Evolutionary conservation across 2,329 filamentous ascomycete species (phyloP), one percentile per base, ranked within the genome.

Genomic region (Bipolaris gigantea): DNA sequence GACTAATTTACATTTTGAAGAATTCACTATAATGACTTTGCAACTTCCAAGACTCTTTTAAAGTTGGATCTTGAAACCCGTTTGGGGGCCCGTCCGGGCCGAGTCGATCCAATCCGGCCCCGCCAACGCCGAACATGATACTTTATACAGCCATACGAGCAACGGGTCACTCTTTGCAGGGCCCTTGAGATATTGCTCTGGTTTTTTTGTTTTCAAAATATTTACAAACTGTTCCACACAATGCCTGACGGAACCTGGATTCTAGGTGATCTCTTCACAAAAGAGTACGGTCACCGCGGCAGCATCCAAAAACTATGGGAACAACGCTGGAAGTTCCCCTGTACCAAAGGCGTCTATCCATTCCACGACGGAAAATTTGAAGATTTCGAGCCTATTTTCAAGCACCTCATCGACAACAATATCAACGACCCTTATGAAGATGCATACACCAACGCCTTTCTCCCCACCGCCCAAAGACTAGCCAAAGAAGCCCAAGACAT

Each of bases 351-450:
- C 45, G 79, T 90, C 4, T 89, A 89, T 61, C 86, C 86, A 0
- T 91, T 91, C 76, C 88, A 91, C 74, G 88, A 90, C 69, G 86
- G 85, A 27, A 76, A 79, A 15, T 81, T 81, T 57, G 80, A 85
- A 55, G 89, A 91, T 70, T 90, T 91, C 64, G 83, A 85, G 61
- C 85, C 85, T 4, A 81, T 92, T 41, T 55, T 57, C 58, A 43
- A 57, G 1, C 52, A 62, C 41, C 56, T 69, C 23, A 69, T 72
- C 36, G 45, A 82, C 74, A 77, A 83, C 65, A 77, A 83, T 61
- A 80, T 86, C 69, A 85, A 88, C 70, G 85, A 89, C 61, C 85
- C 84, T n/a, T 86, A 83, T 56, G 69, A 77, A 45, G 76, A 85
- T 39, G 81, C 76, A 18, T 92, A 89, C 73, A 89, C 89, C 0